Evolutionary conservation across 2,329 filamentous ascomycete species (phyloP), one percentile per base, ranked within the genome.

Genomic region (Zarea fungicola): DNA sequence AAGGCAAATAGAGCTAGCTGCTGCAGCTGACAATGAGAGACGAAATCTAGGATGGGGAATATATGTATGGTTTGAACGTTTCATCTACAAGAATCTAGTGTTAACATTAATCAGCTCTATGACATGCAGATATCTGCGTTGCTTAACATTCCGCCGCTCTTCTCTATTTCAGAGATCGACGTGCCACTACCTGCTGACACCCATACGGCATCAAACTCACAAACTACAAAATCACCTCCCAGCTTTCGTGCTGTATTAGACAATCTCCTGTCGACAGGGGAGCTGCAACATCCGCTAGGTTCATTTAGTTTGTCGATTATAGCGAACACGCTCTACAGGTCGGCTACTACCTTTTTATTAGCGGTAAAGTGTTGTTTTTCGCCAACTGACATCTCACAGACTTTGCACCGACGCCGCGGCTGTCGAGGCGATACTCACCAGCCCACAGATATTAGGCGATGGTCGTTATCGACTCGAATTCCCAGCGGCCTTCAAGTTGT

Each of bases 91-190:
- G 19, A 14, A 21, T 4, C 4, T 14, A 8, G 10, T 23, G 36
- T 25, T 19, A n/a, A 29, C 21, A 10, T 9, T 8, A 9, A 35
- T 16, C 11, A 49, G 46, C 46, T 49, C 5, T 49, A 49, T 10
- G 46, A 49, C 34, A 42, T 49, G 35, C 46, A 49, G 29, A 49
- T 49, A 14, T 41, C 46, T 11, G 46, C 46, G 18, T 18, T 49
- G 7, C 37, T 49, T 14, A 49, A 42, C 29, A 49, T 49, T 26
- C 35, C 46, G 3, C 39, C 46, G 7, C 36, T 42, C 16, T 41
- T 49, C n/a, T 41, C 36, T 16, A 41, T 49, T 23, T 22, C 35
- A 11, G 46, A 42, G 23, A 49, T 49, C 4, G 42, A 49, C 26
- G 36, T 49, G 5, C 11, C 46, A 21, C 46, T 49, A 13, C 46